Conservation (phyloP, 768 basidiomycete species). For the Exsudoporus frostii region DNA sequence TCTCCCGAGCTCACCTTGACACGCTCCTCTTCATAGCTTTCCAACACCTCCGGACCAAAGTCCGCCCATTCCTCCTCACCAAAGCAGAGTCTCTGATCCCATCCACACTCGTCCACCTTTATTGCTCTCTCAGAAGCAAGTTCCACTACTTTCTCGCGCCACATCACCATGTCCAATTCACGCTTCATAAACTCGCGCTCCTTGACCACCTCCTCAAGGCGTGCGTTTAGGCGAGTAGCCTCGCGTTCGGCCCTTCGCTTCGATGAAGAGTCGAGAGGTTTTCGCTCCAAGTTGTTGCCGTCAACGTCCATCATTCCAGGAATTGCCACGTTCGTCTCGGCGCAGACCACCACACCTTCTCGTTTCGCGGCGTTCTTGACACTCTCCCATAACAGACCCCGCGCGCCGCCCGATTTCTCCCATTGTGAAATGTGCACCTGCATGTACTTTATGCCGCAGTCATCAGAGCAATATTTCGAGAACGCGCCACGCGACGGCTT, state of each 20-base stretch:
- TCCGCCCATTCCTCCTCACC: conserved; percentile 79
- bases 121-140: conserved; percentile 67
- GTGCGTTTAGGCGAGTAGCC: conserved; percentile 47
- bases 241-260: conserved; percentile 56
- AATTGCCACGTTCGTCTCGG: conserved; percentile 28
- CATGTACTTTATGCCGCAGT: conserved; percentile 78
- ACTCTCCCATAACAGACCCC: conserved; percentile 66
- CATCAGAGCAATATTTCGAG: conserved; percentile 91
- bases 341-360: conserved; percentile 63
- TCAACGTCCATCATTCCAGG: conserved; percentile 25
- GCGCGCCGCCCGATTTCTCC: conserved; percentile 59
- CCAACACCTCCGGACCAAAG: conserved; percentile 61
- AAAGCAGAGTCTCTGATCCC: conserved; percentile 82
- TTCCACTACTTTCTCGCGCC: conserved; percentile 67
- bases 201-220: conserved; percentile 55
- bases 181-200: conserved; percentile 63
- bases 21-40: conserved; percentile 61
- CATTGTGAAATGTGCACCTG: conserved; percentile 59
- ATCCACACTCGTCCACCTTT: conserved; percentile 72
- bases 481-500: conserved; percentile 77
- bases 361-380: conserved; percentile 67
- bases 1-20: conserved; percentile 31
- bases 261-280: conserved; percentile 30
- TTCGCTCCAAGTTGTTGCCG: conserved; percentile 1
- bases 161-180: conserved; percentile 64